Evolutionary conservation across 2,329 filamentous ascomycete genomes (phyloP).

Genomic region (Monosporascus sp.): DNA sequence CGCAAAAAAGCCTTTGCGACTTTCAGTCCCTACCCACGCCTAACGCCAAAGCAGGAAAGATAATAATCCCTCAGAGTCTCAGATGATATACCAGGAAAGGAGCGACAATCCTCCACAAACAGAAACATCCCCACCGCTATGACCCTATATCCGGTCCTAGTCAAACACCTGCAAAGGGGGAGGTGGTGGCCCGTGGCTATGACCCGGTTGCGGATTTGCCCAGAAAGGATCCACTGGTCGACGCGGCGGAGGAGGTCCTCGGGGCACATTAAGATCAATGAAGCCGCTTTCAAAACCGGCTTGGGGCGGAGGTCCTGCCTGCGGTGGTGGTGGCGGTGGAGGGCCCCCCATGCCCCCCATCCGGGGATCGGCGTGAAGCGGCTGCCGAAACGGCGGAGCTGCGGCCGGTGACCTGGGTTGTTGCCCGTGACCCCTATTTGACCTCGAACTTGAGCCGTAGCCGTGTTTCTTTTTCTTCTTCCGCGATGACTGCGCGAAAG

Average conservation of each 20-base stretch:
- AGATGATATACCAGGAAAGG: no score
- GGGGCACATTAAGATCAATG: neutral
- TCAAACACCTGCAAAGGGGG: neutral
- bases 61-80: no score
- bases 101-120: no score
- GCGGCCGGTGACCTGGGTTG: neutral
- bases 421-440: no score
- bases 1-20: no score
- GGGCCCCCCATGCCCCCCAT: neutral
- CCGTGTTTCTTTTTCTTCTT: slow-evolving; percentile 14
- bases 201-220: neutral
- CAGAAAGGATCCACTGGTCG: neutral
- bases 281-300: neutral
- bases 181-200: neutral
- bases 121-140: neutral
- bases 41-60: no score
- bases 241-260: neutral
- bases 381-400: neutral
- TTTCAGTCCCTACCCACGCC: no score
- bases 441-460: neutral
- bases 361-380: neutral
- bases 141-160: neutral
- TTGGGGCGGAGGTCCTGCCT: neutral
- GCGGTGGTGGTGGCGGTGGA: neutral
- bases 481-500: slow-evolving; percentile 18